Evolutionary conservation across 148 eudicot species (phyloP), one percentile per base, ranked within the genome.

Genomic region (Spergularia bocconei): DNA sequence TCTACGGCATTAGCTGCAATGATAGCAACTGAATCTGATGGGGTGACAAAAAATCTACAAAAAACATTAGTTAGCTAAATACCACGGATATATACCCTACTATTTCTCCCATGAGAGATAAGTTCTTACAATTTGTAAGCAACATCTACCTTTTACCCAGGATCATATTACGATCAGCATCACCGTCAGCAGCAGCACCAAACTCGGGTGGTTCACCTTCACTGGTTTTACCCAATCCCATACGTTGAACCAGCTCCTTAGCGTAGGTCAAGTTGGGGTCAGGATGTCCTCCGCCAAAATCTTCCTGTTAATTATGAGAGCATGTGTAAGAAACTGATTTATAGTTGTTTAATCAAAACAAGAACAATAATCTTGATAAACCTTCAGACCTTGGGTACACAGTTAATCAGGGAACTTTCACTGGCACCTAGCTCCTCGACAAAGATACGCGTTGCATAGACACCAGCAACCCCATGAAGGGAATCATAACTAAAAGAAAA

Each of bases 131-230:
- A 63, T 72, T 21, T 48, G 47, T 50, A 80, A 33, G 53, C 60
- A 38, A 39, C 36, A 20, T 19, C 16, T 81, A 92, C 98, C 97
- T 90, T 89, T 92, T 91, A 72, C 98, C 97, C 78, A 94, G 92
- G 75, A 91, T 54, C 98, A 94, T 94, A 81, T 94, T 94, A 57
- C 98, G 90, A 79, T 94, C 98, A 38, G 97, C 98, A 86, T 94
- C 98, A 80, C 97, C 98, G 80, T 94, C 97, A 75, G 97, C 96
- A 80, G 98, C 98, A 72, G 98, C 98, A 72, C 97, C 98, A 83
- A 94, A 94, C 74, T 94, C 96, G 60, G 97, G 97, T 66, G 97
- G 98, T 73, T 94, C 95, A 38, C 70, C 83, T 53, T 79, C 23
- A 67, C 76, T 65, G 50, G 97, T 78, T 81, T 91, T 90, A 59